Conservation (phyloP, 2,329 filamentous ascomycete species). For the Epichloe typhina region DNA sequence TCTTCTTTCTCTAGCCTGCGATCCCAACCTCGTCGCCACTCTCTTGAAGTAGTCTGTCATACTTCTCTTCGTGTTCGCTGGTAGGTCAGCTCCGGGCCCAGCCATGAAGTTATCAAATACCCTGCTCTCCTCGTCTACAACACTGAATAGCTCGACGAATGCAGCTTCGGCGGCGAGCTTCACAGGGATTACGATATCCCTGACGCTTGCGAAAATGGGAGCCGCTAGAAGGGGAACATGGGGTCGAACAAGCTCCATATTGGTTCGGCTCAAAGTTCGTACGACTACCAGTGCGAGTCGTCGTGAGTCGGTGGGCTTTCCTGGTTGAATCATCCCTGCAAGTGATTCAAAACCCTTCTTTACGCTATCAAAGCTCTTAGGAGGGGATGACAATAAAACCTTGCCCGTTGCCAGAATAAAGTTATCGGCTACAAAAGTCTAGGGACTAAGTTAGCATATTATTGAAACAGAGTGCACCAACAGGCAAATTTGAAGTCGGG, state of each 20-base stretch:
- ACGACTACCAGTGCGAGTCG: constrained; percentile 77
- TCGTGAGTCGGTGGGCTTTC: constrained; percentile 67
- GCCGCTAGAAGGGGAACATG: constrained; percentile 70
- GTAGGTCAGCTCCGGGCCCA: constrained; percentile 50
- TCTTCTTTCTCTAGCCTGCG: constrained; percentile 74
- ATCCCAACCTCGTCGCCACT: constrained; percentile 71
- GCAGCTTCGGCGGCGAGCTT: constrained; percentile 92
- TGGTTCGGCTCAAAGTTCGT: constrained; percentile 67
- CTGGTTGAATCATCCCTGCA: constrained; percentile 61
- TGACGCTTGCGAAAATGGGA: constrained; percentile 77
- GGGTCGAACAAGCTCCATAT: constrained; percentile 68
- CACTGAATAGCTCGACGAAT: constrained; percentile 80
- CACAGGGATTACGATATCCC: constrained; percentile 85
- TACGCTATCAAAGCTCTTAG: constrained; percentile 60
- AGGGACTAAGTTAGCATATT: constrained; percentile 5
- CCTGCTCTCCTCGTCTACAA: constrained; percentile 72
- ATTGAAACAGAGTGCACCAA: neutral
- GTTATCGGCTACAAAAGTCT: constrained; percentile 81
- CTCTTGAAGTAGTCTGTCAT: constrained; percentile 98
- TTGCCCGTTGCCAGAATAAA: constrained; percentile 83
- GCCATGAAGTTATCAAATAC: constrained; percentile 88
- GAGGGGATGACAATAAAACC: constrained; percentile 59
- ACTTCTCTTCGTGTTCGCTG: constrained; percentile 64
- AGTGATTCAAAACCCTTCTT: constrained; percentile 69
- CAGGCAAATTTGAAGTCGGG: constrained; percentile 8